These are phyloP conservation scores for Fusarium palustre DNA, from an alignment of 2,329 filamentous ascomycete genomes.

Conservation along the genomic window DNA sequence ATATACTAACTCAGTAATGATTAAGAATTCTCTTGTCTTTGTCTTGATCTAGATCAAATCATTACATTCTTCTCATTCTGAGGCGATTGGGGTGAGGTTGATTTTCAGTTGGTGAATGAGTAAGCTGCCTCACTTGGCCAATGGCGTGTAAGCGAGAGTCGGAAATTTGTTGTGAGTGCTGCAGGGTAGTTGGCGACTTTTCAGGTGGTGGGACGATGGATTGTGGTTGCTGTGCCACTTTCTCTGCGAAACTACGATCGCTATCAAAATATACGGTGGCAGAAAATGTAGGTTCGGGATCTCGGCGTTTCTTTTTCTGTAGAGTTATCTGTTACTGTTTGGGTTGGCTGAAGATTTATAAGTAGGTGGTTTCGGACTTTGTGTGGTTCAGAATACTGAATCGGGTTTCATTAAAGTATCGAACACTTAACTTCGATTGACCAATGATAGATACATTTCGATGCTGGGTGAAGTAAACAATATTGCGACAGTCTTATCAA, in stretches of 20 bases:
- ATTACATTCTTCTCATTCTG: neutral
- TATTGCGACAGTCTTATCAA: neutral
- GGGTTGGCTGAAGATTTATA: neutral
- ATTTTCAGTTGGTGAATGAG: constrained; percentile 4
- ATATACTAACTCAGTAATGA: no score
- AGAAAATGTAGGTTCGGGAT: neutral
- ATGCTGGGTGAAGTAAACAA: neutral
- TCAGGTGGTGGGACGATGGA: neutral
- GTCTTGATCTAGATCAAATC: neutral
- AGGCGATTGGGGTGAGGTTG: neutral
- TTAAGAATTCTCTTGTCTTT: neutral
- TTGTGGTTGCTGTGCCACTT: neutral
- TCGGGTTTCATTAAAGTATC: neutral
- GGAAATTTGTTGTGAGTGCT: neutral
- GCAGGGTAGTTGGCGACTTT: neutral
- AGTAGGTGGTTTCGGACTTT: neutral
- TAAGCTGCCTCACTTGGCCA: constrained; percentile 9
- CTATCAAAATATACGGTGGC: neutral
- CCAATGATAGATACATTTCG: neutral
- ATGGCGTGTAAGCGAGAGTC: constrained; percentile 26
- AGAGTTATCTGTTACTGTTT: neutral
- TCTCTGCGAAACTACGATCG: neutral
- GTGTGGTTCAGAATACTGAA: neutral
- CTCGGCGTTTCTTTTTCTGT: neutral
- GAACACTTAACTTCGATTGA: neutral